phyloP scores from a whole-genome alignment of 345 rosid genomes.

The Ceriops zippeliana region DNA sequence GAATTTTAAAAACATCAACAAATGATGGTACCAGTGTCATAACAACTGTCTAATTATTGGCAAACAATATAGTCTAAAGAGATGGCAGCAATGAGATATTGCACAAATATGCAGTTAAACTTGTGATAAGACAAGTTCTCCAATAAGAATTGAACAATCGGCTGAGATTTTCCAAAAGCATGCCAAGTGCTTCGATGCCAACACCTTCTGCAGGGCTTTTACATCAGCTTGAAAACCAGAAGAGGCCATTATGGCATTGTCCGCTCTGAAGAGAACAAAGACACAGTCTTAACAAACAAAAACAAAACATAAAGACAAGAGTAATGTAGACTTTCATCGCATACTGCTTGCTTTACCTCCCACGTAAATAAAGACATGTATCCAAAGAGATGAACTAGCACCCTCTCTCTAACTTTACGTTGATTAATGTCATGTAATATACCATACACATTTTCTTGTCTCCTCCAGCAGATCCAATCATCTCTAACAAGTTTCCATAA shows the following conservation, averaged over 20 bases:
- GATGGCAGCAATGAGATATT: not conserved
- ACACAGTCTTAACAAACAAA: not conserved
- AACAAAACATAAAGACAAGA: not conserved
- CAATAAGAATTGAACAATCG: not conserved
- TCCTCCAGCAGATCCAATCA: too few relatives aligned
- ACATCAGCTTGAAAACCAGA: slow-evolving; percentile 98
- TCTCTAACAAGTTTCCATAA: too few relatives aligned
- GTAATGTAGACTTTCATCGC: too few relatives aligned
- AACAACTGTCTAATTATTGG: not conserved
- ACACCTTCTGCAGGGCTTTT: slow-evolving; percentile 76
- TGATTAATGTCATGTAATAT: too few relatives aligned
- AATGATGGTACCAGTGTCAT: not conserved
- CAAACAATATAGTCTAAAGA: not conserved
- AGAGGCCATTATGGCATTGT: slow-evolving; percentile 73
- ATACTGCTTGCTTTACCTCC: too few relatives aligned
- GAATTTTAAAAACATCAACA: slow-evolving; percentile 14
- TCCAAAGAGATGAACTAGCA: too few relatives aligned
- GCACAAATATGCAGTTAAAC: not conserved
- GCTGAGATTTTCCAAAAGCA: slow-evolving; percentile 17
- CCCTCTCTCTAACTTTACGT: too few relatives aligned
- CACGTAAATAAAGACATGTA: too few relatives aligned
- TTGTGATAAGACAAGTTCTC: not conserved
- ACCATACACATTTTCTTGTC: too few relatives aligned
- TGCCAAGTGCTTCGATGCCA: slow-evolving; percentile 88
- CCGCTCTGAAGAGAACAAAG: slow-evolving; percentile 48